phyloP scores from a whole-genome alignment of 331 rosid species.

The Acacia pycnantha region DNA sequence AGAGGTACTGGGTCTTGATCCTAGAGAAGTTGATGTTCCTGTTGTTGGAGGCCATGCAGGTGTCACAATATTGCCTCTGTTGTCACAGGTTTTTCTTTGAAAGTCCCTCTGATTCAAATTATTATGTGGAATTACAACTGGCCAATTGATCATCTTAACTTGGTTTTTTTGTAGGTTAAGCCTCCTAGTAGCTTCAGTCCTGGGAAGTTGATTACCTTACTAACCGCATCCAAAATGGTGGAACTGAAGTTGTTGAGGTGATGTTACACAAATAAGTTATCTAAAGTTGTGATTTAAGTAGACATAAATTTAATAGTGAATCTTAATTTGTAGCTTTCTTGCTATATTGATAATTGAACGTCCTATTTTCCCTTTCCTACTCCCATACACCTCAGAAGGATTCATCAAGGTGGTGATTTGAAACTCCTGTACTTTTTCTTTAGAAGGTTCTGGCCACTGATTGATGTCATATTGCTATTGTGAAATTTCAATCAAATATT shows the following conservation, averaged over 20 bases:
- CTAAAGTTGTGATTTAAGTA: not conserved
- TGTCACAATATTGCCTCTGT: conserved; percentile 88
- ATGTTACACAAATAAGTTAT: not conserved
- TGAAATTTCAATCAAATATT: not conserved
- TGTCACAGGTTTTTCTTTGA: conserved; percentile 70
- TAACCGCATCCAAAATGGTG: conserved; percentile 94
- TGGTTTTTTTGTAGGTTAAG: conserved; percentile 58
- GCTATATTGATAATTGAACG: not conserved
- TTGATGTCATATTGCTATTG: not conserved
- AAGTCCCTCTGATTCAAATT: not conserved
- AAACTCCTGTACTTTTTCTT: not conserved
- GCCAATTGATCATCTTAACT: conserved; percentile 10
- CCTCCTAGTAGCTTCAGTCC: conserved; percentile 84
- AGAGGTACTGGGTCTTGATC: conserved; percentile 90
- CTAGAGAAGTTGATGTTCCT: conserved; percentile 91
- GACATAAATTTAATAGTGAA: not conserved
- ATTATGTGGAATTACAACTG: not conserved
- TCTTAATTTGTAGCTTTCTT: not conserved
- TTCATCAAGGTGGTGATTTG: not conserved
- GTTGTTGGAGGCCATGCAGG: conserved; percentile 99
- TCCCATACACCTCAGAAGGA: not conserved
- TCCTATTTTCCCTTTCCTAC: not conserved
- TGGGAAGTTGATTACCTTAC: conserved; percentile 80
- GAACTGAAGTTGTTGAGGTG: conserved; percentile 99
- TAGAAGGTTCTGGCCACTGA: not conserved